Evolutionary conservation across 2,329 filamentous ascomycete genomes (phyloP), one percentile per base, ranked within the genome.

Genomic region (Fusarium sp.): DNA sequence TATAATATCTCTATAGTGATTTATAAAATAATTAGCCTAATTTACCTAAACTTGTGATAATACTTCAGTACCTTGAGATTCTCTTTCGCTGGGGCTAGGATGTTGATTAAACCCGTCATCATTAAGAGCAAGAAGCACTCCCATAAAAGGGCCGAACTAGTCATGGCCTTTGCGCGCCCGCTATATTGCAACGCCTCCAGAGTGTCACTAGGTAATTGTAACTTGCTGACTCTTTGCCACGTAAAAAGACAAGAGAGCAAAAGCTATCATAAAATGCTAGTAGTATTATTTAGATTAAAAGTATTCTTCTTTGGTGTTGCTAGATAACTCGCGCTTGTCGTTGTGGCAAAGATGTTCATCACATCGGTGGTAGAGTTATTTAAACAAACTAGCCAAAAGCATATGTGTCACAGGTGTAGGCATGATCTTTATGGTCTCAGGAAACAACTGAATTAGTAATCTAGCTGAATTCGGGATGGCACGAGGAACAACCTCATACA

Each of bases 131-230:
- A 64, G 33, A 33, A 25, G 52, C 18, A 32, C 25, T 58, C 43
- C 60, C 50, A 50, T 30, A 67, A 72, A 60, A 72, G 69, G 69
- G 57, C 69, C 69, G 69, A 72, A 63, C 21, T 35, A 33, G 58
- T 32, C 42, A 60, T 37, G 44, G 66, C 46, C 53, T 44, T 38
- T 60, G 62, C 62, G 30, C 37, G 52, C 25, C 5, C 67, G 67
- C 52, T 53, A 59, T 40, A 40, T 5, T 33, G 25, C 53, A 53
- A 30, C 44, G 25, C 25, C 44, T 52, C 42, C 32, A 25, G 50
- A 56, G 23, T 9, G 28, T 57, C 35, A 53, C 52, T 21, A 32
- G 52, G n/a, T 21, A 28, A 40, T 6, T 28, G 25, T 28, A 5
- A 28, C 25, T 6, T 28, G 25, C 25, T 28, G 25, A 28, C 25